Percentiles rank a stretch among this genome's conserved stretches.
phyloP scores from a whole-genome alignment of 2,329 filamentous ascomycete genomes.

The Colletotrichum ledebouriae region DNA sequence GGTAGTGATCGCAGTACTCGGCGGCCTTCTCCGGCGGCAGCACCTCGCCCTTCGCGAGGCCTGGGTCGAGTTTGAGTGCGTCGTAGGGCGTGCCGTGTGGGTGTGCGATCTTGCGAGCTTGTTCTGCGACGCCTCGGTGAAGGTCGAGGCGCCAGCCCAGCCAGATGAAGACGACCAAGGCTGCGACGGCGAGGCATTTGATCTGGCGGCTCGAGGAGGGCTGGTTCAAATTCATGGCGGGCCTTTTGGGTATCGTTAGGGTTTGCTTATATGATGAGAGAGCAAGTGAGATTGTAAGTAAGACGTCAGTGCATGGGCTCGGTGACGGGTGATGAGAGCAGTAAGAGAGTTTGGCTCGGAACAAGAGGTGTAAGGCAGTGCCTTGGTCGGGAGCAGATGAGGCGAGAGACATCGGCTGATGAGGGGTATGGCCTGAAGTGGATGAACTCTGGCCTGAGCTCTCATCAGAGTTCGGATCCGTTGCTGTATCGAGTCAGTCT shows the following conservation, averaged over 20 bases:
- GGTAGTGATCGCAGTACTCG: conserved; percentile 53
- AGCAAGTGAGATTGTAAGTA: neutral
- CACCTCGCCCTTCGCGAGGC: conserved; percentile 26
- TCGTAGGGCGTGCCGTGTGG: conserved; percentile 1
- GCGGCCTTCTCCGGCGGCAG: conserved; percentile 33
- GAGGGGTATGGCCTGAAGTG: conserved; percentile 26
- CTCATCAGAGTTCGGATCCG: conserved; percentile 9
- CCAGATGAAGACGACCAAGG: conserved; percentile 39
- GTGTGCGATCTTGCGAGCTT: conserved; percentile 24
- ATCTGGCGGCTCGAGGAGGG: conserved; percentile 18
- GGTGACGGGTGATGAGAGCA: neutral
- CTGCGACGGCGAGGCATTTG: conserved; percentile 29
- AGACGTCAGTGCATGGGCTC: neutral
- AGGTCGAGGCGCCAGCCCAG: conserved; percentile 32
- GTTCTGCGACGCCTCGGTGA: conserved; percentile 12
- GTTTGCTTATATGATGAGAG: neutral
- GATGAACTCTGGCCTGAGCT: conserved; percentile 25
- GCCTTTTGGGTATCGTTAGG: neutral
- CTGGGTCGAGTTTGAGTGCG: neutral
- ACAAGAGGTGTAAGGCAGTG: neutral
- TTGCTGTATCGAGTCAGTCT: conserved; percentile 1
- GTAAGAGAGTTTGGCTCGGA: neutral
- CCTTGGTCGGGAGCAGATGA: neutral
- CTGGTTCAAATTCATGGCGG: conserved; percentile 31
- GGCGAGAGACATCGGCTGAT: neutral